phyloP scores from a whole-genome alignment of 331 rosid genomes.

The Malus hybrid region DNA sequence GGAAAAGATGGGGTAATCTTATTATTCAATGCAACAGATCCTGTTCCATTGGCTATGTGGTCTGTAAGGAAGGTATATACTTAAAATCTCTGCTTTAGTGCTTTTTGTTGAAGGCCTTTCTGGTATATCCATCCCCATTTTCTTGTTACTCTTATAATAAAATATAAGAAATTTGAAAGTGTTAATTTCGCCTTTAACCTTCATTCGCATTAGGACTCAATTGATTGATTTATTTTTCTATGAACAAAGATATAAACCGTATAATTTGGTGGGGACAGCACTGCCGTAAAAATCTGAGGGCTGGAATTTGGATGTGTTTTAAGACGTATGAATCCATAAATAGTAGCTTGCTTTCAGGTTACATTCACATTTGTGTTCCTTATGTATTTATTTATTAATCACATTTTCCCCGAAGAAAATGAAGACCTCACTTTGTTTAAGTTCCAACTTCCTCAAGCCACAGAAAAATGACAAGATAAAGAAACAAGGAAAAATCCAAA shows the following conservation, averaged over 20 bases:
- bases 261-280: background rate
- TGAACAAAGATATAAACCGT: background rate
- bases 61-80: constrained; percentile 67
- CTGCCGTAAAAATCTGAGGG: background rate
- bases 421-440: background rate
- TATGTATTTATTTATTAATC: background rate
- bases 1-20: constrained; percentile 65
- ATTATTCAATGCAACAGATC: constrained; percentile 58
- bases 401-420: background rate
- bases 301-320: background rate
- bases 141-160: background rate
- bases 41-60: constrained; percentile 72
- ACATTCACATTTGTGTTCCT: background rate
- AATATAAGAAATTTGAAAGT: background rate
- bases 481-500: background rate
- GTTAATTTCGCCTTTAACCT: background rate
- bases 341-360: background rate
- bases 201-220: background rate
- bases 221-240: background rate
- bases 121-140: background rate
- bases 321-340: background rate
- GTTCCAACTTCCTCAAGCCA: background rate
- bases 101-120: background rate
- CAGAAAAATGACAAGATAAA: background rate
- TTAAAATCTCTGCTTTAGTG: background rate